phyloP scores from a whole-genome alignment of 257 asterid species.

The Anisodus tanguticus region DNA sequence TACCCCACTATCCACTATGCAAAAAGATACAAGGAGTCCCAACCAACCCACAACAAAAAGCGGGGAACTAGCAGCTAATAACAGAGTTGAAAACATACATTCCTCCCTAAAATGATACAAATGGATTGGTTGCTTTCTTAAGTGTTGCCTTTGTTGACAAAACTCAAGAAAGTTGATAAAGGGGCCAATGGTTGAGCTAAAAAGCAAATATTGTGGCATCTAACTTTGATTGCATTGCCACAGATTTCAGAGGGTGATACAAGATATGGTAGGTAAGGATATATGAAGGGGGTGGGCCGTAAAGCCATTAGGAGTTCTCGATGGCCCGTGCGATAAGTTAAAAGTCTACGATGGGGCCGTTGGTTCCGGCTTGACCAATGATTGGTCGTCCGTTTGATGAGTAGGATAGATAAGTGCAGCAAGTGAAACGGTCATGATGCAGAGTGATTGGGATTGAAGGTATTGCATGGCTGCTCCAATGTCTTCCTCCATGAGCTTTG shows the following conservation, averaged over 20 bases:
- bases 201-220: constrained; percentile 43
- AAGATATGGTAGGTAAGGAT: constrained; percentile 26
- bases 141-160: constrained; percentile 32
- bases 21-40: background rate
- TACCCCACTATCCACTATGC: background rate
- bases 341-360: constrained; percentile 52
- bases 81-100: background rate
- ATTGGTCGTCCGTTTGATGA: constrained; percentile 48
- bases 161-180: constrained; percentile 29
- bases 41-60: background rate
- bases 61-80: background rate
- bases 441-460: constrained; percentile 80
- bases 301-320: constrained; percentile 43
- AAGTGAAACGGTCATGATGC: constrained; percentile 85
- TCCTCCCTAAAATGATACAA: constrained; percentile 22
- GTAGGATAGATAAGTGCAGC: constrained; percentile 75
- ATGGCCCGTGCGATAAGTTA: constrained; percentile 41
- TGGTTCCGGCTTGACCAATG: constrained; percentile 61
- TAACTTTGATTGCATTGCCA: constrained; percentile 45
- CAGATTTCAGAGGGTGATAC: constrained; percentile 22
- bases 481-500: constrained; percentile 77
- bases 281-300: constrained; percentile 28
- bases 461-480: constrained; percentile 79
- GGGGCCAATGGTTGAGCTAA: constrained; percentile 33
- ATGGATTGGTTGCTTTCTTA: constrained; percentile 34